These are phyloP conservation scores for Fusarium transvaalense DNA, from an alignment of 2,329 filamentous ascomycete genomes.

Conservation along the genomic window DNA sequence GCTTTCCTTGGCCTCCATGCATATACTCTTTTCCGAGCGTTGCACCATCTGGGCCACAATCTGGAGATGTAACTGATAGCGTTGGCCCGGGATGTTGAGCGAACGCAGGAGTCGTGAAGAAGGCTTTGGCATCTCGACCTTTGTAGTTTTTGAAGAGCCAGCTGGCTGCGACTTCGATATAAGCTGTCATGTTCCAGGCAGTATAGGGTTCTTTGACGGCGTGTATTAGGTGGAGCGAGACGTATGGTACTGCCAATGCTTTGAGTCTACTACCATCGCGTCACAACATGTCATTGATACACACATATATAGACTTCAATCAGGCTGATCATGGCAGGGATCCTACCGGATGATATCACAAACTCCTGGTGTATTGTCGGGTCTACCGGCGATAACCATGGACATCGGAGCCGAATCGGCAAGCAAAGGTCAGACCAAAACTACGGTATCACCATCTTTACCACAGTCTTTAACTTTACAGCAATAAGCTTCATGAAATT, in stretches of 20 bases:
- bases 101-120: slow-evolving; percentile 55
- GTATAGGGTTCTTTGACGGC: background rate
- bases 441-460: background rate
- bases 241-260: background rate
- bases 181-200: slow-evolving; percentile 39
- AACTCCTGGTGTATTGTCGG: slow-evolving; percentile 17
- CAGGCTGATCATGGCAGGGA: too few species aligned
- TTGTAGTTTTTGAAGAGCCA: slow-evolving; percentile 57
- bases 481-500: background rate
- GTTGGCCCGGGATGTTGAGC: slow-evolving; percentile 51
- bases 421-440: slow-evolving; percentile 1
- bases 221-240: background rate
- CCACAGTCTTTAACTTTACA: background rate
- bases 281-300: background rate
- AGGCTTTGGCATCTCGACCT: slow-evolving; percentile 55
- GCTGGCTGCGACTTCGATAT: slow-evolving; percentile 54
- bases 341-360: background rate
- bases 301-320: background rate
- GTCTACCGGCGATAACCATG: slow-evolving; percentile 37
- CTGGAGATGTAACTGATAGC: slow-evolving; percentile 56
- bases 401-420: slow-evolving; percentile 44
- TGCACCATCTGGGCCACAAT: slow-evolving; percentile 55
- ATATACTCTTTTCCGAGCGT: slow-evolving; percentile 56
- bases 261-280: background rate
- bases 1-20: slow-evolving; percentile 53